phyloP scores from a whole-genome alignment of 352 stramenopile species.

The Phytophthora sp. region DNA sequence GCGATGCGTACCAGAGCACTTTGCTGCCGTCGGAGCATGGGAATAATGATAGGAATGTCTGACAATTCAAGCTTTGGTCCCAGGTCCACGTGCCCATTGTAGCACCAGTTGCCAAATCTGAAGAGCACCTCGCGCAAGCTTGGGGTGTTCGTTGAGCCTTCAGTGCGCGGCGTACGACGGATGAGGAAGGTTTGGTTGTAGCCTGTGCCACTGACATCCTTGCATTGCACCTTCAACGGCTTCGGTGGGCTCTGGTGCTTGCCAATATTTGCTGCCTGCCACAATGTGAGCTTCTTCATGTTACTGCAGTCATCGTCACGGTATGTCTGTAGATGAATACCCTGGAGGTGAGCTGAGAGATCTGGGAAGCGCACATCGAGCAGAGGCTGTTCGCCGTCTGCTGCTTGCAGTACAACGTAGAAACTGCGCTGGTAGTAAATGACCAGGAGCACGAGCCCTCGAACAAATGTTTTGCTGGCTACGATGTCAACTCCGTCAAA shows the following conservation, averaged over 20 bases:
- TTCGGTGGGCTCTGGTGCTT: slow-evolving; percentile 73
- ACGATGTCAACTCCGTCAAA: slow-evolving; percentile 87
- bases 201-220: slow-evolving; percentile 77
- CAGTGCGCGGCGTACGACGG: slow-evolving; percentile 56
- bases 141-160: slow-evolving; percentile 28
- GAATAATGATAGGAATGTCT: slow-evolving; percentile 95
- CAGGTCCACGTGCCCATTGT: slow-evolving; percentile 93
- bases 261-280: slow-evolving; percentile 73
- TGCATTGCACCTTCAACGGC: slow-evolving; percentile 84
- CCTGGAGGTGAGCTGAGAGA: slow-evolving; percentile 89
- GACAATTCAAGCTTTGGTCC: slow-evolving; percentile 87
- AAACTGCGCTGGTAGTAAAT: slow-evolving; percentile 91
- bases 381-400: slow-evolving; percentile 91
- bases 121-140: slow-evolving; percentile 94
- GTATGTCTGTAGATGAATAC: slow-evolving; percentile 87
- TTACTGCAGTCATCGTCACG: slow-evolving; percentile 79
- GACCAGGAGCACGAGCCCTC: slow-evolving; percentile 78
- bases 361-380: slow-evolving; percentile 95
- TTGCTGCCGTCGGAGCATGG: slow-evolving; percentile 93
- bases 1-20: slow-evolving; percentile 72
- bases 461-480: slow-evolving; percentile 89
- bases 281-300: slow-evolving; percentile 94
- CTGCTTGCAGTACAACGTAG: slow-evolving; percentile 92
- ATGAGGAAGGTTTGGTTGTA: slow-evolving; percentile 91
- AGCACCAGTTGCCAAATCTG: slow-evolving; percentile 96